Conservation (phyloP, 768 basidiomycete genomes). For the Suillus bovinus region DNA sequence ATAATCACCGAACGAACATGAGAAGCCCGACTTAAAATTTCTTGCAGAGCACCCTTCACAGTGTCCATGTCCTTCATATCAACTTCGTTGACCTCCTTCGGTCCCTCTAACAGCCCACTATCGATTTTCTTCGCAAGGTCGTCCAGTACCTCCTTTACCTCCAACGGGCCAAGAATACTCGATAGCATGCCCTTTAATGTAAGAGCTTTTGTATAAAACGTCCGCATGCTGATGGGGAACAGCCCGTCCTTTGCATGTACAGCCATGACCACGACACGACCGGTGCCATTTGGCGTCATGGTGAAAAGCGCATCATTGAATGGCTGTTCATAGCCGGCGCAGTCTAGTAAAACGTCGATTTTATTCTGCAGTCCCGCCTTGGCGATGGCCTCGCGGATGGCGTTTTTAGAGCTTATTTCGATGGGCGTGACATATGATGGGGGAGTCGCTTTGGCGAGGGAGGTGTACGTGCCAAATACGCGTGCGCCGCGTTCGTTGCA, state of each 20-base stretch:
- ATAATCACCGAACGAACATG: slow-evolving; percentile 31
- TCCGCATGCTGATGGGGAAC: slow-evolving; percentile 32
- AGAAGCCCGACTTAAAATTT: slow-evolving; percentile 28
- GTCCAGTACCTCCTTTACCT: slow-evolving; percentile 32
- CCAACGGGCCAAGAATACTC: slow-evolving; percentile 20
- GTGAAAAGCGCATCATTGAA: slow-evolving; percentile 35
- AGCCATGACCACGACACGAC: slow-evolving; percentile 37
- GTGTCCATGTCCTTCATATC: slow-evolving; percentile 20
- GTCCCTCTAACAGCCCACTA: slow-evolving; percentile 26
- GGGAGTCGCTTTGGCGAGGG: slow-evolving; percentile 23
- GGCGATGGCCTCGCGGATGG: slow-evolving; percentile 32
- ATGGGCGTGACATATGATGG: slow-evolving; percentile 34
- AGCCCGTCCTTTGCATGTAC: slow-evolving; percentile 33
- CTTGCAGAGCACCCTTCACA: slow-evolving; percentile 24
- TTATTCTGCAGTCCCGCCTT: slow-evolving; percentile 28
- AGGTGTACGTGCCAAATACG: slow-evolving; percentile 37
- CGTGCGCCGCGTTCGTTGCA: slow-evolving; percentile 32
- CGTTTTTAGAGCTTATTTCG: slow-evolving; percentile 29
- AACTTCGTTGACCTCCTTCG: slow-evolving; percentile 25
- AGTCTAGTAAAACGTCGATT: slow-evolving; percentile 35
- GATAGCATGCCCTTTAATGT: slow-evolving; percentile 35
- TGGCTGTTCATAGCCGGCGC: slow-evolving; percentile 33
- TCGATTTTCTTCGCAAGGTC: slow-evolving; percentile 32
- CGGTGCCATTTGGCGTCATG: slow-evolving; percentile 33
- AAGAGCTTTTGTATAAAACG: slow-evolving; percentile 31